Conservation (phyloP, 768 basidiomycete genomes). For the Boletus sp. region DNA sequence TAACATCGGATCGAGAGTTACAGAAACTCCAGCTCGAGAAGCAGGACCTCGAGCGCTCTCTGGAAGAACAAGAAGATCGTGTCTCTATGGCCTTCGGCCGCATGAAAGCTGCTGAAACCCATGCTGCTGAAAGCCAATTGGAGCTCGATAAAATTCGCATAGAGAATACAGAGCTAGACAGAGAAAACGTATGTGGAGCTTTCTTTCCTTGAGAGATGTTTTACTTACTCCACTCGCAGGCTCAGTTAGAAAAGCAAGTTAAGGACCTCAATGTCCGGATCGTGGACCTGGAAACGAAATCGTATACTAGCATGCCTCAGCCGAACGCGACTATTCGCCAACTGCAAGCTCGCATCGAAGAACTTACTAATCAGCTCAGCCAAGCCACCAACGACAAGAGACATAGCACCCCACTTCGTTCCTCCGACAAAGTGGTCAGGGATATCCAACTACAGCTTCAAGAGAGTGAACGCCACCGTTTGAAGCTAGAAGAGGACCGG, state of each 20-base stretch:
- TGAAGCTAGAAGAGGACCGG: slow-evolving; percentile 64
- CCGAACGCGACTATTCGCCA: slow-evolving; percentile 54
- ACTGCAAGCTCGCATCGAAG: slow-evolving; percentile 69
- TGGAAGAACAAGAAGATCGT: slow-evolving; percentile 77
- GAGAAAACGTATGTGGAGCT: slow-evolving; percentile 56
- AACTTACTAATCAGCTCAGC: slow-evolving; percentile 49
- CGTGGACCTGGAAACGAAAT: slow-evolving; percentile 78
- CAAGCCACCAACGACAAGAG: slow-evolving; percentile 42
- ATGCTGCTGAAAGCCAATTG: slow-evolving; percentile 69
- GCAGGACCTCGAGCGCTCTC: slow-evolving; percentile 72
- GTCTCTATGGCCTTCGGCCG: slow-evolving; percentile 68
- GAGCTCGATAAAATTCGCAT: slow-evolving; percentile 73
- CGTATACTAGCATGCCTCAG: slow-evolving; percentile 63
- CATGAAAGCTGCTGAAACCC: slow-evolving; percentile 77
- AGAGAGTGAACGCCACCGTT: slow-evolving; percentile 61
- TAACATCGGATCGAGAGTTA: slow-evolving; percentile 69
- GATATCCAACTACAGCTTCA: slow-evolving; percentile 53
- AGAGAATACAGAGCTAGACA: slow-evolving; percentile 81
- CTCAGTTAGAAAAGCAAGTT: slow-evolving; percentile 77
- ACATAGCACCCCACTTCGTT: slow-evolving; percentile 33
- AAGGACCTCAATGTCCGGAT: slow-evolving; percentile 82
- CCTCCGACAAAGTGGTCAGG: slow-evolving; percentile 46
- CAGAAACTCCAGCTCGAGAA: slow-evolving; percentile 77
- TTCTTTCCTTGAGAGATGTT: not conserved
- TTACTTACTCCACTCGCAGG: slow-evolving; percentile 40